Conservation (phyloP, 306 rosid genomes). For the Quercus ilex region DNA sequence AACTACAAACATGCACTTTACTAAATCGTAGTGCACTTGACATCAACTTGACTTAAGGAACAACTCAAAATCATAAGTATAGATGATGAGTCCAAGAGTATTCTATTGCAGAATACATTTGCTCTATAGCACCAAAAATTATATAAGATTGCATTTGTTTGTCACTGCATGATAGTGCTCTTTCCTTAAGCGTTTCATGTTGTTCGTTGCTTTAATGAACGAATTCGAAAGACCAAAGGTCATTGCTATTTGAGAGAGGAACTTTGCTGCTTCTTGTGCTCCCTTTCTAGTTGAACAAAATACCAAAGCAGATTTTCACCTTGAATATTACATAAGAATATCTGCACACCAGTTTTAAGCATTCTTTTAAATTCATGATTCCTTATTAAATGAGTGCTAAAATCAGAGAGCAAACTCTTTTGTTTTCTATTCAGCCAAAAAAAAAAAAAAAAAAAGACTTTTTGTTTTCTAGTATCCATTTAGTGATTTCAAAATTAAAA, state of each 20-base stretch:
- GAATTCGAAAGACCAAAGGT: conserved; percentile 82
- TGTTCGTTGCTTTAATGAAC: conserved; percentile 74
- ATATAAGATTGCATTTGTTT: conserved; percentile 96
- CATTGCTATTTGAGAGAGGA: conserved; percentile 78
- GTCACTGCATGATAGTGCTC: conserved; percentile 82
- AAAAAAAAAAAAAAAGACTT: too few relatives aligned
- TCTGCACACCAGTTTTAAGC: conserved; percentile 46
- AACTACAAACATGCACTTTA: conserved; percentile 49
- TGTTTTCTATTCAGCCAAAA: too few relatives aligned
- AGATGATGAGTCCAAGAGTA: neutral
- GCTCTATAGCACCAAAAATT: conserved; percentile 71
- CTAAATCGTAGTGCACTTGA: neutral
- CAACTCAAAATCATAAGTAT: neutral
- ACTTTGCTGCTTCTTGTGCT: conserved; percentile 97
- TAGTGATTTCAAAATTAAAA: too few relatives aligned
- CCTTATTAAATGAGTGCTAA: conserved; percentile 6
- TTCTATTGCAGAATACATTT: neutral
- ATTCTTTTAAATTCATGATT: conserved; percentile 4
- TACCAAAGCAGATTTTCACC: conserved; percentile 84
- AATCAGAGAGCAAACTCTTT: neutral
- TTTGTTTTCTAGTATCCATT: too few relatives aligned
- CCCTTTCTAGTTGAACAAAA: conserved; percentile 98
- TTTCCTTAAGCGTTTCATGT: conserved; percentile 83
- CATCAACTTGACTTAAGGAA: neutral
- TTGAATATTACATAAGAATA: conserved; percentile 88